phyloP scores from a whole-genome alignment of 2,329 filamentous ascomycete genomes.

The Stagonosporopsis tanaceti region DNA sequence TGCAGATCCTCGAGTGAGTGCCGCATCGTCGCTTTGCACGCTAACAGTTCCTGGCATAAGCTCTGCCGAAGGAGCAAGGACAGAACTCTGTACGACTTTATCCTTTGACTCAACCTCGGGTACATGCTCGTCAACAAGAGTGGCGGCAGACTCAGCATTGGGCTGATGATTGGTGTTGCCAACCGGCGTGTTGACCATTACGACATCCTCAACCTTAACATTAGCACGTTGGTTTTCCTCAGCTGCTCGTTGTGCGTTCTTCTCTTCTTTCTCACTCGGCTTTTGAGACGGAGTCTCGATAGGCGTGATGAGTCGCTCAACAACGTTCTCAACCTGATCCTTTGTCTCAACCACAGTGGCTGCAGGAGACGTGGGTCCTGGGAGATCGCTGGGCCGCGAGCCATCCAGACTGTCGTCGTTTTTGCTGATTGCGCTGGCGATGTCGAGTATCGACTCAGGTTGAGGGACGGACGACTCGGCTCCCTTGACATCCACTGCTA shows the following conservation, averaged over 20 bases:
- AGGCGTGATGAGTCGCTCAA: conserved; percentile 1
- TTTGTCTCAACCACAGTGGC: conserved; percentile 33
- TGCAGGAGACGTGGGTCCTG: conserved; percentile 35
- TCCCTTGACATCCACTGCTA: conserved; percentile 23
- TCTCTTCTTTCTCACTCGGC: conserved; percentile 37
- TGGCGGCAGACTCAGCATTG: background rate
- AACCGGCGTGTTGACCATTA: background rate
- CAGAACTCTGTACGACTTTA: background rate
- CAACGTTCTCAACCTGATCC: conserved; percentile 24
- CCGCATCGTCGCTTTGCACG: background rate
- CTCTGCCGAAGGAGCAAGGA: background rate
- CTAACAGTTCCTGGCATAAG: background rate
- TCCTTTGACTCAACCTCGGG: background rate
- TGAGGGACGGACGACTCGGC: conserved; percentile 23
- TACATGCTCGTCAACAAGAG: background rate
- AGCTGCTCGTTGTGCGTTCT: conserved; percentile 13
- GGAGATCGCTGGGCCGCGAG: conserved; percentile 24
- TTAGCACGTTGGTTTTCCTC: conserved; percentile 16
- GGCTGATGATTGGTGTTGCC: background rate
- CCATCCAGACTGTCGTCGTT: conserved; percentile 44
- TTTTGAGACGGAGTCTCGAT: conserved; percentile 11
- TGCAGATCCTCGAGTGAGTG: background rate
- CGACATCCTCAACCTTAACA: background rate
- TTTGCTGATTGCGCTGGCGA: conserved; percentile 39
- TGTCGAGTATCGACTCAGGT: conserved; percentile 36